Evolutionary conservation across 352 stramenopile genomes (phyloP), one percentile per base, ranked within the genome.

Genomic region (Blastocystis sp.): DNA sequence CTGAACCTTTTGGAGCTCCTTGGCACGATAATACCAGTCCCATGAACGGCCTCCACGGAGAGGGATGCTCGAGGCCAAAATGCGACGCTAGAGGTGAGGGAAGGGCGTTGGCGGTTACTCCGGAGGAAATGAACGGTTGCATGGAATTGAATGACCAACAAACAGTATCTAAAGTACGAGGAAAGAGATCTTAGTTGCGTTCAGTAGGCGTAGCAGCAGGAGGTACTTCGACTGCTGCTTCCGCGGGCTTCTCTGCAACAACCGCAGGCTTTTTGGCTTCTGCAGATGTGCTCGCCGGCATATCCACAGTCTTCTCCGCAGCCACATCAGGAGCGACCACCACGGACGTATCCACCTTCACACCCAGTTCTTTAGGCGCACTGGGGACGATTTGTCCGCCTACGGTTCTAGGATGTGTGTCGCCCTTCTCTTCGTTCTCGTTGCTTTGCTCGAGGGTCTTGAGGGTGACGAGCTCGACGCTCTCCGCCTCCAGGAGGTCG

Each of bases 1-100:
- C 51, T 85, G 34, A 48, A 75, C 40, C 61, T 85, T 85, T 44
- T 76, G 75, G 34, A 67, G 63, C 46, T 85, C 75, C 42, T 85
- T 85, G 2, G 75, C 56, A 24, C 53, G 40, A 46, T 85, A 85
- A 85, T 85, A 85, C 75, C 75, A 85, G 32, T 75, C 75, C 75
- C 75, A 85, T 8, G 48, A 56, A 63, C 29, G 56, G 59, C 57
- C 29, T 63, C 75, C 75, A 44, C 75, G 56, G 32, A 85, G 24
- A 73, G 61, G 75, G 11, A 81, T 81, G 3, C 40, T 81, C 18
- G 42, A 38, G 14, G 32, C 69, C 27, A 81, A 21, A 27, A 81
- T 49, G 36, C 69, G 69, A 46, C 69, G 53, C 69, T 81, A 64
- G 14, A 7, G 32, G 36, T 65, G 21, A 63, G 16, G 4, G 7